Evolutionary conservation across 2,329 filamentous ascomycete genomes (phyloP), one percentile per base, ranked within the genome.

Genomic region (Lasiodiplodia sp.): DNA sequence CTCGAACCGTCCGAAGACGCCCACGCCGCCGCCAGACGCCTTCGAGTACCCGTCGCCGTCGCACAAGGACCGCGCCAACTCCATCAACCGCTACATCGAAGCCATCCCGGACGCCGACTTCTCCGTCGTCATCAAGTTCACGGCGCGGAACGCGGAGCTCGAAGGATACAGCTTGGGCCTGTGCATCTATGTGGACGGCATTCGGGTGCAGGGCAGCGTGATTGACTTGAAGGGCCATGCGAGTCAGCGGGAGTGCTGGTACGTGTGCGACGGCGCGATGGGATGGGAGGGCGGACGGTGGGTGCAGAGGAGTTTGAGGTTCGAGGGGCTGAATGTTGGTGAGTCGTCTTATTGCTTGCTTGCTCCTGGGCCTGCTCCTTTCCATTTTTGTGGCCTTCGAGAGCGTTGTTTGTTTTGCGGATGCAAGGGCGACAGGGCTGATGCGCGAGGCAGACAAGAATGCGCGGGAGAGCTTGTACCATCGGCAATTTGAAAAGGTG

Each of bases 121-220:
- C 47, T 64, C 60, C 60, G n/a, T 64, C n/a, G 44, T 64, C 28
- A 64, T 64, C 60, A 64, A 64, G 31, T 64, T 64, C 47, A 64
- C 60, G n/a, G 60, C 60, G 10, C 28, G 60, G 10, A 64, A 64
- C 60, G 34, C 40, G 18, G 60, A 64, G 16, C 28, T 64, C 44
- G 18, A 23, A 3, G 31, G 51, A 31, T 64, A 64, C 47, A 51
- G 40, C n/a, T 18, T 64, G n/a, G 60, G 60, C 1, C 28, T 64
- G 25, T 64, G 60, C 44, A 64, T 64, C 11, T 64, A 64, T n/a
- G 60, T 64, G 3, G 60, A 64, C 6, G 60, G 60, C 23, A 64
- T 49, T 2, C 8, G 60, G 18, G 60, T 64, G n/a, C 60, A 64
- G 14, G 60, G 60, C 18, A 64, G 60, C 44, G 60, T 64, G 4